Evolutionary conservation across 495 filamentous ascomycete genomes (phyloP).

Genomic region (Aspergillus biplanus): DNA sequence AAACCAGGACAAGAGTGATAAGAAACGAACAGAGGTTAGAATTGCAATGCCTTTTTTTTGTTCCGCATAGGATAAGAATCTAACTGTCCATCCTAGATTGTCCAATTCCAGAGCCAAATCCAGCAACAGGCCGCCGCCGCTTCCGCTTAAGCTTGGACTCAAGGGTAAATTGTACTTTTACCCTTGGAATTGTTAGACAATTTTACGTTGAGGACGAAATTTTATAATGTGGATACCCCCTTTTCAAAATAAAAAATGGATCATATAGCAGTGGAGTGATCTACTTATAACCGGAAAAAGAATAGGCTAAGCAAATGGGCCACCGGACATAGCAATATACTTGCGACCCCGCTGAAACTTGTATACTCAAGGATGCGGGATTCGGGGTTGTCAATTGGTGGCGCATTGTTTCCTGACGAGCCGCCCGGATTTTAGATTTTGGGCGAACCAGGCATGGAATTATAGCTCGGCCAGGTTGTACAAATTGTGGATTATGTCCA

Average conservation of each 20-base stretch:
- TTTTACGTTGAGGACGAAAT: neutral
- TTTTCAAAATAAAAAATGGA: neutral
- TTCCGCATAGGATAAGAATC: neutral
- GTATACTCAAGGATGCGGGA: too few relatives aligned
- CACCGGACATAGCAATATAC: too few relatives aligned
- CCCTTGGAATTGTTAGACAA: too few relatives aligned
- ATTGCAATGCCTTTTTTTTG: neutral
- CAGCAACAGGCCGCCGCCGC: conserved; percentile 45
- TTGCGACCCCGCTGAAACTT: too few relatives aligned
- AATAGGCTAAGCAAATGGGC: neutral
- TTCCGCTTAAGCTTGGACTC: conserved; percentile 31
- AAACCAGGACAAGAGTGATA: conserved; percentile 79
- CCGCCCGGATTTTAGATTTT: too few relatives aligned
- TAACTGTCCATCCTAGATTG: conserved; percentile 38
- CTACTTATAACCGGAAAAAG: too few relatives aligned
- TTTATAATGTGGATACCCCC: conserved; percentile 5
- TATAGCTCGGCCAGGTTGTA: too few relatives aligned
- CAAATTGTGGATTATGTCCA: too few relatives aligned
- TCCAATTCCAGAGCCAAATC: conserved; percentile 48
- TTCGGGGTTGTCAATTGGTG: too few relatives aligned
- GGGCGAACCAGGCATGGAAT: too few relatives aligned
- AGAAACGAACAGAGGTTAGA: conserved; percentile 71
- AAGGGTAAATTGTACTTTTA: neutral
- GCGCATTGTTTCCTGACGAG: too few relatives aligned
- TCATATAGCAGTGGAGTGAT: too few relatives aligned